phyloP scores from a whole-genome alignment of 371 early-diverging fungal species.

The Mortierella sp. region DNA sequence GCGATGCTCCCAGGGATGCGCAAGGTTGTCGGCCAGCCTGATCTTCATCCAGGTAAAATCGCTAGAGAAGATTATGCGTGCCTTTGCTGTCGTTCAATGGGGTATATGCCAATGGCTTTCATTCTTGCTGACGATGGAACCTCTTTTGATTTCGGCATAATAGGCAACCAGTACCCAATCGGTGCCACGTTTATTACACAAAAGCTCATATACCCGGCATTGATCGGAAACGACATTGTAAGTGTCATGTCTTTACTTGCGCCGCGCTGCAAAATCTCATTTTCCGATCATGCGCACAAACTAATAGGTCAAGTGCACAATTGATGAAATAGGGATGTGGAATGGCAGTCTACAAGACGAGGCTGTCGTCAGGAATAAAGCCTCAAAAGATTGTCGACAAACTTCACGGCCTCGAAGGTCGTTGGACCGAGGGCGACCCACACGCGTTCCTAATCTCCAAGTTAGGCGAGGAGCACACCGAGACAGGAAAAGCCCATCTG shows the following conservation, averaged over 20 bases:
- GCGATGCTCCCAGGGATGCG: constrained; percentile 58
- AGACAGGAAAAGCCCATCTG: constrained; percentile 43
- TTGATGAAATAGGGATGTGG: constrained; percentile 59
- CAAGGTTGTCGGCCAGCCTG: constrained; percentile 65
- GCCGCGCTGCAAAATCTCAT: background rate
- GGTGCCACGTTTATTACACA: constrained; percentile 63
- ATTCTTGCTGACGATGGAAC: background rate
- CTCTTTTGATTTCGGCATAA: background rate
- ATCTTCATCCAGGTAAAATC: constrained; percentile 65
- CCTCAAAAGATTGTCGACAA: constrained; percentile 53
- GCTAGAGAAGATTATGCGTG: background rate
- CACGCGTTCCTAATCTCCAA: constrained; percentile 44
- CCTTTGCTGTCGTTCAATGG: background rate
- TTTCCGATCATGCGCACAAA: background rate
- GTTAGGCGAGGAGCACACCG: constrained; percentile 35
- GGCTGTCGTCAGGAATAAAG: constrained; percentile 34
- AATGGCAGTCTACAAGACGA: constrained; percentile 63
- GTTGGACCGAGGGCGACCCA: constrained; percentile 59
- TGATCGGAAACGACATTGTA: constrained; percentile 70
- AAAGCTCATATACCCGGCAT: constrained; percentile 62
- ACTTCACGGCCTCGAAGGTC: constrained; percentile 57
- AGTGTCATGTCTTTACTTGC: background rate
- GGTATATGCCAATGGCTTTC: background rate
- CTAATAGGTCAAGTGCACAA: background rate
- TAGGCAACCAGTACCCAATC: constrained; percentile 56